Evolutionary conservation across 1,284 basidiomycete genomes (phyloP).

Genomic region (Fistulinella cinereoalba): DNA sequence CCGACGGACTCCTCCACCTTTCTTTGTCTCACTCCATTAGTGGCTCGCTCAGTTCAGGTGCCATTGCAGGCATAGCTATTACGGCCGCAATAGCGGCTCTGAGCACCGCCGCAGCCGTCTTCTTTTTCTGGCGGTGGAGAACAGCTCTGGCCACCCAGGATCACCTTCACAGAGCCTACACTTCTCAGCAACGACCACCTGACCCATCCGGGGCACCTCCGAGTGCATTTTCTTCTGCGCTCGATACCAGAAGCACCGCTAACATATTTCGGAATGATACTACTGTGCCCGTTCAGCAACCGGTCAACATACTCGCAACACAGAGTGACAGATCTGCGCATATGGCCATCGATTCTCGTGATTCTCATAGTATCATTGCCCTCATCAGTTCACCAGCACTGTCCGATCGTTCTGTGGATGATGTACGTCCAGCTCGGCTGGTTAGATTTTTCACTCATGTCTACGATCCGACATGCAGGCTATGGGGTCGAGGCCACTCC

Average conservation of each 20-base stretch:
- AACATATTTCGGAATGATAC: conserved; percentile 11
- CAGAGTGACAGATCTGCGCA: neutral
- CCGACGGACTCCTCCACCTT: neutral
- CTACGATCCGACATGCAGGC: neutral
- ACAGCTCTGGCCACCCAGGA: conserved; percentile 13
- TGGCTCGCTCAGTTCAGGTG: conserved; percentile 25
- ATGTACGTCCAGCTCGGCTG: conserved; percentile 12
- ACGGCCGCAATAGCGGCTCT: conserved; percentile 15
- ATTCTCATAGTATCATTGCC: conserved; percentile 12
- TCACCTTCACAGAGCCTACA: conserved; percentile 11
- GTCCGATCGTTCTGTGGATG: conserved; percentile 11
- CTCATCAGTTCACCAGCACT: conserved; percentile 1
- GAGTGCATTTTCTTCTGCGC: conserved; percentile 18
- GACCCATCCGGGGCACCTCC: neutral
- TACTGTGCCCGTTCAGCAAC: conserved; percentile 8
- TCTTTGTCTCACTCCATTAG: conserved; percentile 1
- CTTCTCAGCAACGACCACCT: conserved; percentile 11
- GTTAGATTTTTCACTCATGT: neutral
- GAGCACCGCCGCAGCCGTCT: conserved; percentile 13
- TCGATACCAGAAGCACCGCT: conserved; percentile 15
- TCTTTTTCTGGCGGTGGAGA: conserved; percentile 34
- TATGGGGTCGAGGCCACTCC: conserved; percentile 22
- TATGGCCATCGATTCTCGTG: conserved; percentile 1
- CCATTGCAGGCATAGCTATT: conserved; percentile 27
- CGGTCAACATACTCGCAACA: neutral